Base-by-base conservation (phyloP, 805 yeast genomes). In the Candida ascalaphidarum region DNA sequence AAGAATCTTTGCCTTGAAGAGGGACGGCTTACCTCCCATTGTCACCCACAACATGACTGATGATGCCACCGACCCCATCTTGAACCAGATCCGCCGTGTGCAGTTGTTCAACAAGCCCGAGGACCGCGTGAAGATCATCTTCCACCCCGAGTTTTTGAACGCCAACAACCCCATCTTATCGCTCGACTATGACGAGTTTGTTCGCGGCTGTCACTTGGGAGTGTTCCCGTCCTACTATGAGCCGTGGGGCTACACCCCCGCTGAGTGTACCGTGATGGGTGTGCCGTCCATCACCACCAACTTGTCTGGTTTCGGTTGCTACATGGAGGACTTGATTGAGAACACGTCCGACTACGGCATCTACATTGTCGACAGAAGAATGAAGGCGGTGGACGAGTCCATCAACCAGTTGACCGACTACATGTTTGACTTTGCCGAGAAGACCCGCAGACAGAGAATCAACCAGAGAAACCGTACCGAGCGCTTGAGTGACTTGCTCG, bases 191-290 rank as follows among this genome's bases (percentile, higher is more conserved):
- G 98, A 89, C 53, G 98, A 89, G 55, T 89, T 89, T 55, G 98
- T 89, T 26, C 74, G 98, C 43, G 98, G 98, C 36, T 88, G 96
- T 54, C 97, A 89, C 58, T 64, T 92, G 55, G 98, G 98, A 54
- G 95, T 89, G 28, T 89, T 89, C 78, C 98, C 98, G 27, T 85
- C 96, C 0, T 89, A 89, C 61, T 89, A 89, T 52, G 98, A 89
- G 61, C 98, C 98, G 4, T 89, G 98, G 98, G 98, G 98, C 22
- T 89, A 89, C 57, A 89, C 98, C 2, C 98, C 98, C 3, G 97
- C 97, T 7, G 98, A 89, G 55, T 92, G 98, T 65, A 89, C 98
- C 1, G 98, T 92, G 14, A 89, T 89, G 98, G 98, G 98, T 32
- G 94, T 92, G 34, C 98, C 98, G 11, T 84, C 96, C 5, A 83